Evolutionary conservation across 2,329 filamentous ascomycete species (phyloP), one percentile per base, ranked within the genome.

Genomic region (Hypoxylon sp.): DNA sequence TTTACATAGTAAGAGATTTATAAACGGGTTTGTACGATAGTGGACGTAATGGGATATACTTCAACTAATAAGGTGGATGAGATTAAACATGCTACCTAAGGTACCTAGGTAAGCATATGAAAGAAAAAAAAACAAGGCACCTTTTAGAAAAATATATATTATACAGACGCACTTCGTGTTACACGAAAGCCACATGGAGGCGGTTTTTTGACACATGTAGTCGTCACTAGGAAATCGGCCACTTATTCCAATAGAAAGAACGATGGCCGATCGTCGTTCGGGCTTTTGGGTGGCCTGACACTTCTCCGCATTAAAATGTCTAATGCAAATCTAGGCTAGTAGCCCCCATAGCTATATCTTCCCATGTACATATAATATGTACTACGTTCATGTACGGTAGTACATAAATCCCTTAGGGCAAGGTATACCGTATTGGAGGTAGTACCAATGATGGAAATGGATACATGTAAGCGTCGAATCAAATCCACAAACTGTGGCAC

Each of bases 261-360:
- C 11, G 17, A 22, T 50, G 22, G 66, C 60, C 55, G 63, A 70
- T 70, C 63, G 59, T 54, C 46, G 55, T 67, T 66, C 63, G 63
- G 67, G 54, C 55, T 31, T 26, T 26, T 67, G 63, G 63, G 35
- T 70, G 63, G 67, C 52, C 63, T 70, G 67, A 67, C 55, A 46
- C 63, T 59, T 67, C 64, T 70, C 64, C 63, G 64, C 60, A 67
- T 67, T 70, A n/a, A 64, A 31, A 39, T 19, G 14, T 64, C 39
- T 46, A 44, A 59, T 53, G 48, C 19, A 22, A 58, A 46, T 47
- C 19, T 53, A 17, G 47, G 33, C 52, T 35, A 60, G 54, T n/a
- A 1, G 1, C 19, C 19, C 19, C 42, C 55, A 37, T 10, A n/a
- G n/a, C n/a, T n/a, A 44, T 51, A 48, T 22, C 63, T 50, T 47